phyloP scores from a whole-genome alignment of 179 eudicot species.

The Beta corolliflora region DNA sequence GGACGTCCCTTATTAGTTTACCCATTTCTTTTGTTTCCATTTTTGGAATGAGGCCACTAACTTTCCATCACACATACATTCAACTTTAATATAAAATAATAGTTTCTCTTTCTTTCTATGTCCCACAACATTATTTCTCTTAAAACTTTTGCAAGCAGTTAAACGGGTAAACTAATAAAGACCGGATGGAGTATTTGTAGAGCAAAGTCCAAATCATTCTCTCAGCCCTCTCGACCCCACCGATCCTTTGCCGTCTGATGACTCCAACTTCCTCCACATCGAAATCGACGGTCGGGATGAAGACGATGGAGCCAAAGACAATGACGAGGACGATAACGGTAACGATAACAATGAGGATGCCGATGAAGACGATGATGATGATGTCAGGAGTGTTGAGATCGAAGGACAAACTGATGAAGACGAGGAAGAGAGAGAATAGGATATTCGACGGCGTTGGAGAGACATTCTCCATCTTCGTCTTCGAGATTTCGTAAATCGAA shows the following conservation, averaged over 20 bases:
- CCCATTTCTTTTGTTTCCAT: too few relatives aligned
- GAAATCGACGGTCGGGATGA: conserved; percentile 58
- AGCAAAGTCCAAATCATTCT: too few relatives aligned
- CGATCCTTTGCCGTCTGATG: conserved; percentile 39
- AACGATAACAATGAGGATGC: conserved; percentile 22
- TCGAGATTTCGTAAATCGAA: conserved; percentile 59
- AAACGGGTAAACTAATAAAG: too few relatives aligned
- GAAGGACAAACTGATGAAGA: conserved; percentile 38
- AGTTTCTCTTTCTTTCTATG: too few relatives aligned
- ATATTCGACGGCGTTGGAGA: conserved; percentile 43
- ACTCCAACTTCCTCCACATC: conserved; percentile 62
- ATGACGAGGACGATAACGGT: neutral
- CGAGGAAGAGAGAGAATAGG: conserved; percentile 32
- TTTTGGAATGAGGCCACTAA: too few relatives aligned
- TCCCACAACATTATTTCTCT: too few relatives aligned
- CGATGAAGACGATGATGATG: conserved; percentile 33
- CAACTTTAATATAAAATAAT: too few relatives aligned
- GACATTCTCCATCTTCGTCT: conserved; percentile 60
- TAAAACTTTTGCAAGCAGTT: too few relatives aligned
- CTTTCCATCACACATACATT: too few relatives aligned
- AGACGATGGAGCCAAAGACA: conserved; percentile 28
- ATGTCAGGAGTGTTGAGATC: conserved; percentile 47
- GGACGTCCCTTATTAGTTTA: too few relatives aligned
- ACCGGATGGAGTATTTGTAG: too few relatives aligned
- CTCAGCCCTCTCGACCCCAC: neutral